phyloP scores from a whole-genome alignment of 257 asterid genomes.

The Solanum arcanum region DNA sequence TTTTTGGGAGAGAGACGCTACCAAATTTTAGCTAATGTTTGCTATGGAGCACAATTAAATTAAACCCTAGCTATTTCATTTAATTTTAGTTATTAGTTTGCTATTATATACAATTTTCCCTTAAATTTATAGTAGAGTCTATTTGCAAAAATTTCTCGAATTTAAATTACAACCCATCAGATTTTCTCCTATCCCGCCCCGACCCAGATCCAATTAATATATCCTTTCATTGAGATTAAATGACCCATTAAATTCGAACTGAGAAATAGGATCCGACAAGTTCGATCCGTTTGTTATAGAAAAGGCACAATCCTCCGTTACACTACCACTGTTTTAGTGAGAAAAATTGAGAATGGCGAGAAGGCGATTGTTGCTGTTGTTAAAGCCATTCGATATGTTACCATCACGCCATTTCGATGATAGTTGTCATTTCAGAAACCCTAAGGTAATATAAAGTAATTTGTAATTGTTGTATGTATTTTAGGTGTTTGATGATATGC shows the following conservation, averaged over 20 bases:
- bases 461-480: not conserved
- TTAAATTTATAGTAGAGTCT: no score
- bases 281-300: not conserved
- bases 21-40: no score
- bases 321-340: not conserved
- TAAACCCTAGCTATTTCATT: no score
- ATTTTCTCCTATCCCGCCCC: no score
- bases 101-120: no score
- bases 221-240: no score
- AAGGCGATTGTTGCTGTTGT: constrained; percentile 57
- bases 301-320: not conserved
- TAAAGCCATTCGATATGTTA: constrained; percentile 74
- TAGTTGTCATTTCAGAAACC: constrained; percentile 29
- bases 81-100: no score
- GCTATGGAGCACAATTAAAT: no score
- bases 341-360: constrained; percentile 32
- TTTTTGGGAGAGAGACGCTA: no score
- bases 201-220: no score
- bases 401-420: constrained; percentile 32
- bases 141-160: no score
- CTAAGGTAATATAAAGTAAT: constrained; percentile 30
- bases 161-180: no score
- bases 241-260: not conserved
- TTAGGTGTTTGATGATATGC: constrained; percentile 36
- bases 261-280: not conserved